Evolutionary conservation across 371 early-diverging fungal genomes (phyloP), one percentile per base, ranked within the genome.

Genomic region (Lichtheimia ramosa): DNA sequence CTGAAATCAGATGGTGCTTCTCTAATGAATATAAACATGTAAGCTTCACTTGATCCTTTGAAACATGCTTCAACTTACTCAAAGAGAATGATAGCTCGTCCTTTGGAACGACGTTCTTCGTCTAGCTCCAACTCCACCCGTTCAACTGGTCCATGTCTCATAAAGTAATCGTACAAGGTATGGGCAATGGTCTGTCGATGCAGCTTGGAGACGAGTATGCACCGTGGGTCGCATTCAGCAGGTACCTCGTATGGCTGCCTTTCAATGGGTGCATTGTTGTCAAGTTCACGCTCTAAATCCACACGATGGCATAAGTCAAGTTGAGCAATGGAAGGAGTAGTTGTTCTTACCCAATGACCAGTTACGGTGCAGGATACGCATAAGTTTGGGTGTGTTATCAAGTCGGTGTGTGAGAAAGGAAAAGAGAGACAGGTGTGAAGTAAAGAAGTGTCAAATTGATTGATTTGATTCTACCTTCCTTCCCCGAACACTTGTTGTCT

Each of bases 21-120:
- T 14, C 66, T 66, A 27, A 50, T 5, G 6, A 51, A 39, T 28
- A 20, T 8, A 34, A 10, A 34, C 8, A 39, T 3, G 5, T 15
- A 23, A 15, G 16, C 12, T 1, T 46, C 16, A 20, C 15, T 34
- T 20, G 24, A 25, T 49, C 3, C n/a, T n/a, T n/a, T n/a, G n/a
- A n/a, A n/a, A n/a, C n/a, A n/a, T n/a, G n/a, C n/a, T n/a, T 28
- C 24, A 16, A 40, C 40, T 61, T 58, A 68, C 69, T 49, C 28
- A 49, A 58, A 70, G 2, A 65, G 34, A 8, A 70, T 49, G 14
- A 55, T 42, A 12, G 70, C 70, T 3, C 60, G 24, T 4, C 66
- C 61, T 14, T 66, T 48, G 5, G 56, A 61, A 2, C 18, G n/a
- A 6, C 58, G 63, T 5, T 57, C 59, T 21, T 63, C 64, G 25